Conservation (phyloP, 1,284 basidiomycete genomes). For the Jaminaea rosea region DNA sequence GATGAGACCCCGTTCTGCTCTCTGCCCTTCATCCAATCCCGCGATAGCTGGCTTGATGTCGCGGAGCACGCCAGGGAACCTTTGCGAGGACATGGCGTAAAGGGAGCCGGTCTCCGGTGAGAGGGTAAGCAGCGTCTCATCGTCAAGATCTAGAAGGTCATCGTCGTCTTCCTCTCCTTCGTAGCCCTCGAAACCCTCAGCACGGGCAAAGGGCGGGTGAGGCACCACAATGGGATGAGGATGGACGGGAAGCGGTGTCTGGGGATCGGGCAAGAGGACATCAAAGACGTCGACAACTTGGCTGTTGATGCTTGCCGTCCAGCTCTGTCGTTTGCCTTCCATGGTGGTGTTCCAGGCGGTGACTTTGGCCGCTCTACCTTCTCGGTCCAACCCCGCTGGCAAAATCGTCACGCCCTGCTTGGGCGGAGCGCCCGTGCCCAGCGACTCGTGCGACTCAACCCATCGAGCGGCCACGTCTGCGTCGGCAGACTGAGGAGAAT, state of each 20-base stretch:
- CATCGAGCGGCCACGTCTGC: slow-evolving; percentile 35
- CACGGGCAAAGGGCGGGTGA: slow-evolving; percentile 19
- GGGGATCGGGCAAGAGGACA: slow-evolving; percentile 20
- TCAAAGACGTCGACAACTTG: slow-evolving; percentile 29
- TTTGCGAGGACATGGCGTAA: slow-evolving; percentile 16
- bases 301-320: background rate
- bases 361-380: background rate
- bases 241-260: slow-evolving; percentile 6
- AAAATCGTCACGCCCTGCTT: slow-evolving; percentile 12
- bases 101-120: background rate
- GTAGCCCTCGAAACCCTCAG: background rate
- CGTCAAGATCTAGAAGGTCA: background rate
- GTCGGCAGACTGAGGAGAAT: slow-evolving; percentile 40
- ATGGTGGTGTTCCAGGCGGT: background rate
- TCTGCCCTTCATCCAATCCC: background rate
- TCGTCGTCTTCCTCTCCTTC: background rate
- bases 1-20: slow-evolving; percentile 6
- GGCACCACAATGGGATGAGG: slow-evolving; percentile 25
- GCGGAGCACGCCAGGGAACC: slow-evolving; percentile 13
- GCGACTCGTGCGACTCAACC: slow-evolving; percentile 4
- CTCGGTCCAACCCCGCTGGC: background rate
- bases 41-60: background rate
- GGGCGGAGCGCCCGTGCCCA: slow-evolving; percentile 7
- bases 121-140: background rate
- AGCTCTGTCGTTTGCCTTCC: background rate